Base-by-base conservation (phyloP, 208 protist genomes). In the Sergeia podlipaevii region DNA sequence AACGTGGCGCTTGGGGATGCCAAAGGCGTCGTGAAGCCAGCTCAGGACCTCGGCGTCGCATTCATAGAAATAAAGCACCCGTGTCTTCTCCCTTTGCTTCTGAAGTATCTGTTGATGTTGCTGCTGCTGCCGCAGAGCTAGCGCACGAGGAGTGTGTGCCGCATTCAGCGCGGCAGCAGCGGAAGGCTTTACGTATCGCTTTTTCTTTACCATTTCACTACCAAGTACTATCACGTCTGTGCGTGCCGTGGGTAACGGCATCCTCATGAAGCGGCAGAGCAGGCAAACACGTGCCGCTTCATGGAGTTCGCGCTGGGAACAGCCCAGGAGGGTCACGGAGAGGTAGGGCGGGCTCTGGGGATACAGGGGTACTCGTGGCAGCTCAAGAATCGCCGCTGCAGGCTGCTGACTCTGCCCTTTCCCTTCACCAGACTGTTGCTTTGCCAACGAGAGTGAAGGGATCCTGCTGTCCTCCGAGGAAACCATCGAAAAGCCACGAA, bases 151-250 rank as follows among this genome's bases (percentile, higher is more conserved):
- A n/a, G n/a, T n/a, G n/a, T n/a, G n/a, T n/a, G n/a, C n/a, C n/a
- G n/a, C n/a, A n/a, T n/a, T n/a, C n/a, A n/a, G n/a, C n/a, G n/a
- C n/a, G 27, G 28, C 38, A 11, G 2, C 15, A 2, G 5, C 13
- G 48, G 23, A 24, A 57, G 3, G n/a, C 29, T 36, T 30, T 45
- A 47, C 39, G 28, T 60, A 65, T 39, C 46, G 55, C 37, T 47
- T 53, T 18, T 42, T 55, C 13, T 44, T 39, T 11, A 80, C 34
- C 27, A 79, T 11, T 21, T 60, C 55, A 44, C 74, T 78, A n/a
- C 86, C 86, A 1, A 93, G 49, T 18, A 93, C 36, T 10, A 93
- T 72, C 11, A 93, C 52, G 56, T 93, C 86, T 10, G 80, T 81
- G 11, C 43, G 29, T 17, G 38, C 7, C n/a, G 81, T 87, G 0